Evolutionary conservation across 1,139 yeast species (phyloP).

Genomic region (Taphrina populina): DNA sequence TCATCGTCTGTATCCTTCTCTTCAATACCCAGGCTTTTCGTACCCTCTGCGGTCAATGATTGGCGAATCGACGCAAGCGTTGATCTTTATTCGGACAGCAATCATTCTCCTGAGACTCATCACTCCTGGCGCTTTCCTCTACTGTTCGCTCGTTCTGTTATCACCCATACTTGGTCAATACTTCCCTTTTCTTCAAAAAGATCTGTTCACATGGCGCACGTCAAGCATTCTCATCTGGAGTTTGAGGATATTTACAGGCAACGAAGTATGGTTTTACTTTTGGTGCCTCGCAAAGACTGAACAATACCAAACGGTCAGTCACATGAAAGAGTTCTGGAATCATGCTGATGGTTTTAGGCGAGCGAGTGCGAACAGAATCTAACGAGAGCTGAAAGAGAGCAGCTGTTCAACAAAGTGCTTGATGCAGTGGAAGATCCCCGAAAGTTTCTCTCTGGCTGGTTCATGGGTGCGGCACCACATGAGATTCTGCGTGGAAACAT

Average conservation of each 20-base stretch:
- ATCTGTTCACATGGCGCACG: not conserved
- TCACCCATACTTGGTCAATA: not conserved
- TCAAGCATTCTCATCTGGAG: conserved; percentile 3
- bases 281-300: conserved; percentile 11
- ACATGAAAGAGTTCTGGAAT: not conserved
- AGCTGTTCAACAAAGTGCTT: conserved; percentile 21
- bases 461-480: conserved; percentile 24
- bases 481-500: conserved; percentile 32
- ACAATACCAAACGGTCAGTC: conserved; percentile 2
- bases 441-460: conserved; percentile 31
- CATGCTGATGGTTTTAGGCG: conserved; percentile 1
- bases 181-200: not conserved
- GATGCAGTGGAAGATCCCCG: conserved; percentile 24
- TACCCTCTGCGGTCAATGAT: no score
- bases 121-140: conserved; percentile 30
- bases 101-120: conserved; percentile 22
- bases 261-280: conserved; percentile 32
- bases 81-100: conserved; percentile 20
- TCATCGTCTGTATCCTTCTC: no score
- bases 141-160: conserved; percentile 22
- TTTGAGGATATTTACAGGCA: conserved; percentile 4
- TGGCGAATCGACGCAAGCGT: conserved; percentile 28
- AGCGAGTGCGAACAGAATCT: conserved; percentile 24
- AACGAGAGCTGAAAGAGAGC: conserved; percentile 4
- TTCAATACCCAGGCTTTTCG: no score